Conservation (phyloP, 2,329 filamentous ascomycete species). For the Aspergillus pseudoglaucus region DNA sequence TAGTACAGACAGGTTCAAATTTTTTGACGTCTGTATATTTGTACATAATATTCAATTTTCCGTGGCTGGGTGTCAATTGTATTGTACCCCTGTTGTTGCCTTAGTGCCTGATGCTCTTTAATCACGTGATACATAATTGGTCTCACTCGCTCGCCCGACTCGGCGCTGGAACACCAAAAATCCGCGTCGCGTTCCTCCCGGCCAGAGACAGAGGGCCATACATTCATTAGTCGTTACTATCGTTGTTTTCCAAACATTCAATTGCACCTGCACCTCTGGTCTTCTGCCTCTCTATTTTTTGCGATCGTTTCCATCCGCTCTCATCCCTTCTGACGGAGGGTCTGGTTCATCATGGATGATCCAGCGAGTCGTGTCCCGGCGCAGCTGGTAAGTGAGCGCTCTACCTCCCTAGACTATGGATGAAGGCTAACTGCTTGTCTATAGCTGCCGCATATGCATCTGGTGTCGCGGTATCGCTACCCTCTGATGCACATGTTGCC, state of each 20-base stretch:
- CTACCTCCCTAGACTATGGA: not conserved
- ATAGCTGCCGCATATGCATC: constrained; percentile 81
- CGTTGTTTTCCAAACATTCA: not conserved
- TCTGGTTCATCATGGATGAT: constrained; percentile 36
- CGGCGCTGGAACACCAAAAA: constrained; percentile 25
- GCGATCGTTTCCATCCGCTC: constrained; percentile 9
- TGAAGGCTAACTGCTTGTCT: constrained; percentile 5
- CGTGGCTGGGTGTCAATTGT: too few species aligned
- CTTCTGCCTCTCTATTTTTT: not conserved
- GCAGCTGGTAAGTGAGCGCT: constrained; percentile 36
- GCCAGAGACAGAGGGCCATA: not conserved
- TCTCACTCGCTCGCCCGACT: constrained; percentile 8
- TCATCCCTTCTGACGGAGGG: constrained; percentile 10
- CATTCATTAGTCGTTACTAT: not conserved
- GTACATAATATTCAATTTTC: too few species aligned
- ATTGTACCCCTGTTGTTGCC: not conserved
- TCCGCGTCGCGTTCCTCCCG: constrained; percentile 29
- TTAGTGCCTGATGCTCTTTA: constrained; percentile 6
- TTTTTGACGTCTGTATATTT: too few species aligned
- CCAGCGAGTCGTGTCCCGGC: constrained; percentile 40
- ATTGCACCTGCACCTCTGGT: not conserved
- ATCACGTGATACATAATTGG: constrained; percentile 19
- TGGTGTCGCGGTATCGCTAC: constrained; percentile 78
- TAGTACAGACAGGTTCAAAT: too few species aligned
- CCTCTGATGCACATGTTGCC: constrained; percentile 65